Conservation (phyloP, 805 yeast species). For the Lipomyces lipofer region DNA sequence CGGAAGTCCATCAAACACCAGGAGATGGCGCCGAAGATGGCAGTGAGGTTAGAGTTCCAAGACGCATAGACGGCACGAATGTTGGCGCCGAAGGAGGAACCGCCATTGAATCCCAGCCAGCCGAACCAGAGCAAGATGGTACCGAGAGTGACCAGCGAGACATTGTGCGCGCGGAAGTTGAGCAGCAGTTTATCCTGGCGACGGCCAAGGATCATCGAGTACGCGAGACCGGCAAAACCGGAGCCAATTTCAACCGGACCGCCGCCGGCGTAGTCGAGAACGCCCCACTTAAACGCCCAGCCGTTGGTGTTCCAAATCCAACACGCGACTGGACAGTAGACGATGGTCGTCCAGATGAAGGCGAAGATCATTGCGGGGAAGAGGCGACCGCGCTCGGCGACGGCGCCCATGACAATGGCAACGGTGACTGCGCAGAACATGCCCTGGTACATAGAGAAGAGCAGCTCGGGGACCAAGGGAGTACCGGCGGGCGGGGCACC, state of each 20-base stretch:
- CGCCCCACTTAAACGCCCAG: slow-evolving; percentile 93
- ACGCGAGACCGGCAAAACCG: slow-evolving; percentile 88
- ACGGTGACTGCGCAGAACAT: slow-evolving; percentile 90
- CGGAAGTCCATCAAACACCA: slow-evolving; percentile 92
- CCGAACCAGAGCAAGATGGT: slow-evolving; percentile 88
- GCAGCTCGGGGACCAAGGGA: slow-evolving; percentile 70
- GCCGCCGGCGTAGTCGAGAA: slow-evolving; percentile 95
- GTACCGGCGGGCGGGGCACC: slow-evolving; percentile 46
- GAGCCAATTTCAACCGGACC: slow-evolving; percentile 94
- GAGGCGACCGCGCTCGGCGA: slow-evolving; percentile 89
- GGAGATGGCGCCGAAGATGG: slow-evolving; percentile 84
- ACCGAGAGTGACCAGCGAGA: slow-evolving; percentile 85
- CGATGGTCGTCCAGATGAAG: slow-evolving; percentile 87
- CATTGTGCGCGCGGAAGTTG: slow-evolving; percentile 83
- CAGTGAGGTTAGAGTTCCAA: slow-evolving; percentile 87
- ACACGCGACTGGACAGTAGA: slow-evolving; percentile 90
- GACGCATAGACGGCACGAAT: slow-evolving; percentile 84
- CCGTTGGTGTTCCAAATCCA: slow-evolving; percentile 96
- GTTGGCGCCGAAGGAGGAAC: slow-evolving; percentile 79
- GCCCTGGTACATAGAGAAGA: slow-evolving; percentile 83
- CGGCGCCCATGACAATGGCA: slow-evolving; percentile 88
- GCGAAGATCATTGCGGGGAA: slow-evolving; percentile 79
- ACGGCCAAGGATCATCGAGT: slow-evolving; percentile 65
- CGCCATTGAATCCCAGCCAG: slow-evolving; percentile 95
- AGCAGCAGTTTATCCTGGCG: slow-evolving; percentile 67